Conservation (phyloP, 139 green algal species). For the Tetratostichococcus sp. region DNA sequence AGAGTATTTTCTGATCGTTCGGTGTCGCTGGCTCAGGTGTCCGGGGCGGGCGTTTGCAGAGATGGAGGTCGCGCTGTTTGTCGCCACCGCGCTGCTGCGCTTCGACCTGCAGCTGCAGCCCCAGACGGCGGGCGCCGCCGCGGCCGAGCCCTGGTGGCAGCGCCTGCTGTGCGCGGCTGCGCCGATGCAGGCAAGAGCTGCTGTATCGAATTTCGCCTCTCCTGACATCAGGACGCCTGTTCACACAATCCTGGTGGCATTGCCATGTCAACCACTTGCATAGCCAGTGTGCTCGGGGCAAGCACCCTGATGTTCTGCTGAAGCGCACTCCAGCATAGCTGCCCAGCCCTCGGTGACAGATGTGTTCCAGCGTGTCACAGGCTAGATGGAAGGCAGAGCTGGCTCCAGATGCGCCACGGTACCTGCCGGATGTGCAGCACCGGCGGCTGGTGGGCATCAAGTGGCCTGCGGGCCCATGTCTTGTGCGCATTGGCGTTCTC, state of each 20-base stretch:
- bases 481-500: not conserved
- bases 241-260: no score
- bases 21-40: slow-evolving; percentile 57
- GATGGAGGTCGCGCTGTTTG: slow-evolving; percentile 57
- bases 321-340: no score
- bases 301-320: no score
- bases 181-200: not conserved
- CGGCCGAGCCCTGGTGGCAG: not conserved
- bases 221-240: no score
- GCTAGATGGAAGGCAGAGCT: not conserved
- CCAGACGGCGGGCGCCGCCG: not conserved
- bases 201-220: no score
- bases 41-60: slow-evolving; percentile 71
- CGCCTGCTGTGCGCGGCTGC: not conserved
- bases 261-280: no score
- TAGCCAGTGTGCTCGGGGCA: no score
- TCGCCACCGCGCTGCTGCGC: slow-evolving; percentile 44
- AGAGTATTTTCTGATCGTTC: no score
- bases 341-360: no score
- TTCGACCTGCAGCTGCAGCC: slow-evolving; percentile 15
- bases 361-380: no score
- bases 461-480: not conserved
- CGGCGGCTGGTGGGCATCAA: not conserved
- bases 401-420: not conserved
- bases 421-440: not conserved